Conservation (phyloP, 306 rosid species). For the Betula pendula region DNA sequence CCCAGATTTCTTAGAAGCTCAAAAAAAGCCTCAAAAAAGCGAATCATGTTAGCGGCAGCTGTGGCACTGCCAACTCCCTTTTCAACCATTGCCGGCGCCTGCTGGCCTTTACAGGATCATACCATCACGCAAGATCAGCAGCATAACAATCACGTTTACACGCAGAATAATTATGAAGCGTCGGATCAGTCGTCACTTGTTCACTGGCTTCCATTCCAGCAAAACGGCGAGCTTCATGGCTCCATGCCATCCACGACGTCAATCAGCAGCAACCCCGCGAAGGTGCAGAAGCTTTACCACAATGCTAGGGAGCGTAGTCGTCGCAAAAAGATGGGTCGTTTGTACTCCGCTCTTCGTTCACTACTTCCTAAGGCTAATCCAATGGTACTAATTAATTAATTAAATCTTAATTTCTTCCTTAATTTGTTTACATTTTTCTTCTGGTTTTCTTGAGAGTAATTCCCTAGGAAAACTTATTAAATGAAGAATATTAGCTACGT, state of each 20-base stretch:
- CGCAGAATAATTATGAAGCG: not conserved
- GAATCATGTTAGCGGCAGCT: slow-evolving; percentile 40
- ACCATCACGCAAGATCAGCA: not conserved
- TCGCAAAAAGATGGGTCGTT: slow-evolving; percentile 66
- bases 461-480: no score
- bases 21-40: not conserved
- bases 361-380: slow-evolving; percentile 54
- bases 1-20: not conserved
- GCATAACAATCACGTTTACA: not conserved
- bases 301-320: slow-evolving; percentile 88
- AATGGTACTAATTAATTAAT: slow-evolving; percentile 34
- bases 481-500: no score
- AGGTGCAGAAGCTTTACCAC: slow-evolving; percentile 65
- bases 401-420: not conserved
- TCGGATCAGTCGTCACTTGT: not conserved
- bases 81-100: slow-evolving; percentile 19
- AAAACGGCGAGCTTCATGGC: not conserved
- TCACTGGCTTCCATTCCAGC: not conserved
- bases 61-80: slow-evolving; percentile 36
- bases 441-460: no score
- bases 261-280: not conserved
- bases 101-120: slow-evolving; percentile 37
- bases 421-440: not conserved
- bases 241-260: not conserved
- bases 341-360: slow-evolving; percentile 67